Conservation (phyloP, 306 rosid genomes). For the Cucumis sativus region DNA sequence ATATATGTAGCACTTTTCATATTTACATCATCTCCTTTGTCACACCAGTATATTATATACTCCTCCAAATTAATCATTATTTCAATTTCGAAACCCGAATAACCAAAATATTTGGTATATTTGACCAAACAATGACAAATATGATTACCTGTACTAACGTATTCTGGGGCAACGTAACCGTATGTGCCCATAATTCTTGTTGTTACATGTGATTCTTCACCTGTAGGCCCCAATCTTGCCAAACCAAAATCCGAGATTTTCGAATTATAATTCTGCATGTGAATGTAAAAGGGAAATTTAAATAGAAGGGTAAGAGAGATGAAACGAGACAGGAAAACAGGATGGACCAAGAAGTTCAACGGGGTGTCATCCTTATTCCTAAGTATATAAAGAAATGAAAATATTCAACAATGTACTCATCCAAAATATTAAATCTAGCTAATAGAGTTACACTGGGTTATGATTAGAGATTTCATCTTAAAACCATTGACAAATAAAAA, state of each 20-base stretch:
- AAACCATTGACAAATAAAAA: too few species aligned
- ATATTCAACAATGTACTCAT: neutral
- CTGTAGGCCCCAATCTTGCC: constrained; percentile 77
- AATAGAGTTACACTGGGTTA: neutral
- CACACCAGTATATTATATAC: neutral
- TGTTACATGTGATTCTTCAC: constrained; percentile 67
- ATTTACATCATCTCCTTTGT: neutral
- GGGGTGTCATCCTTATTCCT: neutral
- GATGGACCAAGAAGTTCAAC: neutral
- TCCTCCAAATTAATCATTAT: neutral
- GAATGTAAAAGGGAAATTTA: neutral
- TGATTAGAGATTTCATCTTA: neutral
- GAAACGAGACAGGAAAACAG: neutral
- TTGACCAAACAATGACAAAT: neutral
- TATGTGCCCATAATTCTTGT: constrained; percentile 71
- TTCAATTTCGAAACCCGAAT: neutral
- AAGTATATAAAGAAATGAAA: neutral
- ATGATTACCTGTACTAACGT: constrained; percentile 61
- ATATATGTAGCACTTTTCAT: neutral
- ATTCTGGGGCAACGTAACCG: constrained; percentile 92
- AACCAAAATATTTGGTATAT: neutral
- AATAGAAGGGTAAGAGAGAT: neutral
- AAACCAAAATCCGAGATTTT: constrained; percentile 82
- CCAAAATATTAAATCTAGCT: too few species aligned
- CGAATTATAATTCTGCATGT: constrained; percentile 52